These are phyloP conservation scores for Cronartium quercuum DNA, from an alignment of 1,284 basidiomycete genomes.

Conservation along the genomic window DNA sequence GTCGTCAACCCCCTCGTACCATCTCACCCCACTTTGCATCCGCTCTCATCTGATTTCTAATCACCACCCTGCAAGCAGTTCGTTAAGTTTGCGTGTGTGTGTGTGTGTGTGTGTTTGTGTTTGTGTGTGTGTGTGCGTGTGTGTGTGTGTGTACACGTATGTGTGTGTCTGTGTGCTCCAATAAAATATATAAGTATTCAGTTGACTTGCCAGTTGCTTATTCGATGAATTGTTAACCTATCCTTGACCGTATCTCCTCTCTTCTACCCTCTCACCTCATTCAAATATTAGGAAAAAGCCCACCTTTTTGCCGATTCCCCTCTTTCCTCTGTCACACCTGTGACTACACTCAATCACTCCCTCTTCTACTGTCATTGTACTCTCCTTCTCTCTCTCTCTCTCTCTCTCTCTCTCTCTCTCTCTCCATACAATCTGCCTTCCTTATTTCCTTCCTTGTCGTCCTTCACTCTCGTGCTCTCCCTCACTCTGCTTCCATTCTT, in stretches of 20 bases:
- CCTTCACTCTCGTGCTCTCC: not conserved
- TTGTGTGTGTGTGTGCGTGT: no score
- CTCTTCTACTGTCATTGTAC: not conserved
- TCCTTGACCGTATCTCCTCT: not conserved
- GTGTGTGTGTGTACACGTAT: no score
- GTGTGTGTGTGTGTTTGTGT: no score
- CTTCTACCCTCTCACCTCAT: not conserved
- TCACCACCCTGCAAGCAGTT: no score
- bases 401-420: constrained; percentile 8
- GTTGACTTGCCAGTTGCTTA: no score
- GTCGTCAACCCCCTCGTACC: no score
- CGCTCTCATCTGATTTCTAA: no score
- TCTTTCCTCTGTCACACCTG: constrained; percentile 2
- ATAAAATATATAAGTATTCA: no score
- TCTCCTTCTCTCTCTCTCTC: constrained; percentile 3
- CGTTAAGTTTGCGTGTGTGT: no score
- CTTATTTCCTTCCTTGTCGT: constrained; percentile 1
- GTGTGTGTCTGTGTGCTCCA: no score
- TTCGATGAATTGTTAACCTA: not conserved
- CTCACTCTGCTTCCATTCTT: constrained; percentile 1
- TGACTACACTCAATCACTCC: constrained; percentile 2
- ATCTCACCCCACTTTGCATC: no score
- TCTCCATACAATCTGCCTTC: not conserved
- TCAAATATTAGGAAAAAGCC: no score
- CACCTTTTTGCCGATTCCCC: not conserved